phyloP scores from a whole-genome alignment of 2,329 filamentous ascomycete species.

The Thermomyces lanuginosus region DNA sequence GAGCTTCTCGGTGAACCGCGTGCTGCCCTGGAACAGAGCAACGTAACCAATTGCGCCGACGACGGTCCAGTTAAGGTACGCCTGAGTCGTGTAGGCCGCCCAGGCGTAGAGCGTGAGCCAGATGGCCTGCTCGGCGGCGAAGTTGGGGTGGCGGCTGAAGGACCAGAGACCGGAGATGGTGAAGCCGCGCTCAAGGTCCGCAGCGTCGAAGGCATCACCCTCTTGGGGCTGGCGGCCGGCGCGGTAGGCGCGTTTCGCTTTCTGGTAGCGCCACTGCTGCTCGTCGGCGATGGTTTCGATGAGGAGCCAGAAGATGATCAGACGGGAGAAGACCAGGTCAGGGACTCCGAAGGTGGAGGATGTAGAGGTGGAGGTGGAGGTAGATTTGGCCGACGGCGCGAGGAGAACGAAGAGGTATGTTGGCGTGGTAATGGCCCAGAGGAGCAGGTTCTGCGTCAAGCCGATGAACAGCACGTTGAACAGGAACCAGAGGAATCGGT shows the following conservation, averaged over 20 bases:
- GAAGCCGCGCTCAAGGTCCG: constrained; percentile 81
- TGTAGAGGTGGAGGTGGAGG: constrained; percentile 35
- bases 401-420: constrained; percentile 69
- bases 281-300: constrained; percentile 71
- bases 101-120: constrained; percentile 84
- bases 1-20: constrained; percentile 70
- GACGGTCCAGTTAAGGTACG: constrained; percentile 62
- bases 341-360: constrained; percentile 39
- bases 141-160: constrained; percentile 86
- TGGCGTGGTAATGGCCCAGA: constrained; percentile 63
- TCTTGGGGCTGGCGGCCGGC: constrained; percentile 53
- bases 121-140: constrained; percentile 75
- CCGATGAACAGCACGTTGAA: constrained; percentile 87
- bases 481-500: constrained; percentile 65
- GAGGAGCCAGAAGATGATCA: constrained; percentile 42
- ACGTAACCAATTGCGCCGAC: constrained; percentile 54
- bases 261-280: constrained; percentile 83
- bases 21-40: constrained; percentile 75
- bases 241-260: constrained; percentile 61
- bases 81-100: constrained; percentile 58
- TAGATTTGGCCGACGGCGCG: constrained; percentile 42
- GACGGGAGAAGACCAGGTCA: constrained; percentile 42
- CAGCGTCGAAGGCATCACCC: constrained; percentile 40
- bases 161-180: constrained; percentile 70
- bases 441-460: constrained; percentile 62